Conservation (phyloP, 805 yeast species). For the Saccharomycopsis sp. region DNA sequence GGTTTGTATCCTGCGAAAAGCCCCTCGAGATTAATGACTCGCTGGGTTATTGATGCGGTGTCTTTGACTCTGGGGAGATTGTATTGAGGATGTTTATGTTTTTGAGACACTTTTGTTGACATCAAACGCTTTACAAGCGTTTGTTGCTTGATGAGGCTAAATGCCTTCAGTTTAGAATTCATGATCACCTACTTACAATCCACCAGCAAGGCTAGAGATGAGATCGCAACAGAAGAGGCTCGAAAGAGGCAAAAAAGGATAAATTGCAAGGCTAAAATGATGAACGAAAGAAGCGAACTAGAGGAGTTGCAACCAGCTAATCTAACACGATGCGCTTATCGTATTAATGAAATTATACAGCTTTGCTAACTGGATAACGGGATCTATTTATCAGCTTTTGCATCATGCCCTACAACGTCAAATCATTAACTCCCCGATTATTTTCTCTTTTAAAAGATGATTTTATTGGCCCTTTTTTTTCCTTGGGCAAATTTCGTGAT, state of each 20-base stretch:
- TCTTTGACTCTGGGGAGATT: constrained; percentile 16
- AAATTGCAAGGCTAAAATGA: no score
- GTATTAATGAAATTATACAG: no score
- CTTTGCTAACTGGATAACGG: neutral
- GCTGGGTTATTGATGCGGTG: constrained; percentile 11
- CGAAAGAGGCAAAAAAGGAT: no score
- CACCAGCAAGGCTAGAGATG: neutral
- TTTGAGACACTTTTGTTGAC: neutral
- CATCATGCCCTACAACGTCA: neutral
- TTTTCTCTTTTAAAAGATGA: neutral
- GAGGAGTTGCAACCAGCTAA: no score
- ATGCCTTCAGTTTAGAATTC: neutral
- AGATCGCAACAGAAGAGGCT: no score
- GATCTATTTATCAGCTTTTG: neutral
- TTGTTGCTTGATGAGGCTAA: neutral
- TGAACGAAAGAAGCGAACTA: no score
- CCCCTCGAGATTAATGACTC: constrained; percentile 27
- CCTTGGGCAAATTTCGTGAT: neutral
- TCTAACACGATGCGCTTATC: no score
- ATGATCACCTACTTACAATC: neutral
- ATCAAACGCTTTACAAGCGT: neutral
- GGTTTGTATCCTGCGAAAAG: constrained; percentile 43
- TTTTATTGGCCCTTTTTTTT: neutral
- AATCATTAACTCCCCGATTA: neutral
- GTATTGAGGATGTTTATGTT: neutral